Evolutionary conservation across 768 basidiomycete species (phyloP).

Genomic region (Phylloporus arenicola): DNA sequence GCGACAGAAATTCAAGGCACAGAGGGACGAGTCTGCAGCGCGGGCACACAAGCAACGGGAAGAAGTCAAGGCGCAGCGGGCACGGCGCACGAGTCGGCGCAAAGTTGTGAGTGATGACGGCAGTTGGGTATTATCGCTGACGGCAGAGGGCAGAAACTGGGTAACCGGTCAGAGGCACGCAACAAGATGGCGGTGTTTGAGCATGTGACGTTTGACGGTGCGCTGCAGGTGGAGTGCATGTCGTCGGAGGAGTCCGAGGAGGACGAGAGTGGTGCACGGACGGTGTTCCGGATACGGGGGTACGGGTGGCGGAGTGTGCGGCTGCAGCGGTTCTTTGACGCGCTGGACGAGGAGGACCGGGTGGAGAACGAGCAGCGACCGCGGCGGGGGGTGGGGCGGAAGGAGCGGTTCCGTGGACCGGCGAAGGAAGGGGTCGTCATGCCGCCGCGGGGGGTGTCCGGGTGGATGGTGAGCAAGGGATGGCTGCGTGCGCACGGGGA

Average conservation of each 20-base stretch:
- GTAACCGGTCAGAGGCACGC: constrained; percentile 56
- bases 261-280: constrained; percentile 25
- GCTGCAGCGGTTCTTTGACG: constrained; percentile 52
- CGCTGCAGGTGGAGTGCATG: constrained; percentile 71
- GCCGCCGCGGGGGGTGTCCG: constrained; percentile 58
- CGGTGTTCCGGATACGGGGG: constrained; percentile 50
- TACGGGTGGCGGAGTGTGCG: constrained; percentile 65
- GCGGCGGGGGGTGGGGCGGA: constrained; percentile 54
- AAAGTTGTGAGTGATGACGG: constrained; percentile 47
- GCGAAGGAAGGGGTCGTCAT: constrained; percentile 52
- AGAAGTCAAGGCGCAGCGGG: constrained; percentile 55
- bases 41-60: constrained; percentile 46
- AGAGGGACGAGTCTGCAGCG: constrained; percentile 46
- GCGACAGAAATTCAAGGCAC: constrained; percentile 59
- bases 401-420: constrained; percentile 48
- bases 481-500: constrained; percentile 56
- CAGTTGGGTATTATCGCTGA: no score
- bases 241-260: constrained; percentile 73
- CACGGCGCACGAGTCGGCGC: constrained; percentile 55
- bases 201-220: constrained; percentile 63
- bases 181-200: constrained; percentile 48
- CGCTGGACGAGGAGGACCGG: constrained; percentile 55
- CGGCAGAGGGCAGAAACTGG: constrained; percentile 45
- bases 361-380: constrained; percentile 42
- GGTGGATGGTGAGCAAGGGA: constrained; percentile 72